A percentile compares a stretch with the other conserved stretches of the same genome.
phyloP scores from a whole-genome alignment of 805 yeast genomes.

The Teunomyces lycoperdinae region DNA sequence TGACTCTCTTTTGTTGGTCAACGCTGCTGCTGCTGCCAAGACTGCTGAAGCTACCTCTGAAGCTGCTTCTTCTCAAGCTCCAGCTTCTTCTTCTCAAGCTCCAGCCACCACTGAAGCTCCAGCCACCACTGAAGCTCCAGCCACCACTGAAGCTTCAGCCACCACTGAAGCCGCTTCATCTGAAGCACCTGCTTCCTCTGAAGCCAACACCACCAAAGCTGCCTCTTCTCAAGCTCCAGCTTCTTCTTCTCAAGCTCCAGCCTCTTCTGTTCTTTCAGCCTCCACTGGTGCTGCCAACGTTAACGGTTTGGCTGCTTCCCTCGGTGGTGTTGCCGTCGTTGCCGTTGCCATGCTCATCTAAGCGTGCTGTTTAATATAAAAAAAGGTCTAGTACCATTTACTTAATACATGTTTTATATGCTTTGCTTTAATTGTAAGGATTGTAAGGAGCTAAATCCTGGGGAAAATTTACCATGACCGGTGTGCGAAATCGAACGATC shows the following conservation, averaged over 20 bases:
- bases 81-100: slow-evolving; percentile 1
- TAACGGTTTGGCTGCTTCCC: slow-evolving; percentile 9
- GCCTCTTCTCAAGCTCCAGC: background rate
- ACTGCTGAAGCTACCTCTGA: slow-evolving; percentile 9
- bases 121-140: slow-evolving; percentile 2
- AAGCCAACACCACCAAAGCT: slow-evolving; percentile 12
- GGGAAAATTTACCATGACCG: too few relatives aligned
- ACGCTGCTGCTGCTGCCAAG: slow-evolving; percentile 19
- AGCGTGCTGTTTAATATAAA: too few relatives aligned
- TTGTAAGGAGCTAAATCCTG: too few relatives aligned
- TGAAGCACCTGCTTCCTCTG: slow-evolving; percentile 15
- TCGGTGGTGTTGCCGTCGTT: slow-evolving; percentile 10
- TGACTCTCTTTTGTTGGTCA: slow-evolving; percentile 25
- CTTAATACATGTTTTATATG: too few relatives aligned
- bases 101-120: slow-evolving; percentile 3
- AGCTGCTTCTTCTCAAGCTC: slow-evolving; percentile 4
- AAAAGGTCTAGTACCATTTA: too few relatives aligned
- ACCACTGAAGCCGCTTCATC: slow-evolving; percentile 2
- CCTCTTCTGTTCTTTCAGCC: slow-evolving; percentile 9
- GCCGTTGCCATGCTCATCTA: slow-evolving; percentile 12
- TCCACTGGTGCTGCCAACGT: slow-evolving; percentile 6
- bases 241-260: slow-evolving; percentile 10
- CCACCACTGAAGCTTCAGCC: background rate
- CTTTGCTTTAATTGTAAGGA: too few relatives aligned
- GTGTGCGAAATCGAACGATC: too few relatives aligned